Percentiles rank a stretch among this genome's conserved stretches.
phyloP scores from a whole-genome alignment of 1,284 basidiomycete genomes.

The Irpex rosettiformis region DNA sequence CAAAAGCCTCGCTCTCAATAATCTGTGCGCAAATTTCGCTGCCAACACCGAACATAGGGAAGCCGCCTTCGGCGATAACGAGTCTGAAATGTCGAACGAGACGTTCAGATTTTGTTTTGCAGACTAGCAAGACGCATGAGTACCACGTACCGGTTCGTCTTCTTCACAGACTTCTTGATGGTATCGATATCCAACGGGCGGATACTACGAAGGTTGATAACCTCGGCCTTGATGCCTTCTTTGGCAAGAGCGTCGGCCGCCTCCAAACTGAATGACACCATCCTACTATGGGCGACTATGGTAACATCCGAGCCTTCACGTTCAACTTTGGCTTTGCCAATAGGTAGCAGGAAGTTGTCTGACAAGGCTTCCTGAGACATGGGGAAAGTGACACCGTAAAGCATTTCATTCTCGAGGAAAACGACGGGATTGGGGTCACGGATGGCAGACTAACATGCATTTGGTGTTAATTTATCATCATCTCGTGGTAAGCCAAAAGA shows the following conservation, averaged over 20 bases:
- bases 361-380: conserved; percentile 94
- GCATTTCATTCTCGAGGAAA: conserved; percentile 99
- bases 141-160: conserved; percentile 81
- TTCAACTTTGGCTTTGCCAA: conserved; percentile 98
- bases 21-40: conserved; percentile 98
- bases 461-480: background rate
- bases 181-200: conserved; percentile 97
- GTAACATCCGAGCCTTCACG: conserved; percentile 92
- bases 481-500: conserved; percentile 1
- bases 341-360: conserved; percentile 92
- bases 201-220: conserved; percentile 95
- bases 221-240: conserved; percentile 97
- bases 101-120: background rate
- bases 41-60: conserved; percentile 97
- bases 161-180: conserved; percentile 94
- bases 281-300: conserved; percentile 95
- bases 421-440: conserved; percentile 98
- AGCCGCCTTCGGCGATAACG: conserved; percentile 95
- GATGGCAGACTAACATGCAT: conserved; percentile 74
- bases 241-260: conserved; percentile 92
- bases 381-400: conserved; percentile 97
- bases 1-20: conserved; percentile 93
- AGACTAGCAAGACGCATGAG: conserved; percentile 10
- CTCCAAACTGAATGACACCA: conserved; percentile 91
- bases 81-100: conserved; percentile 44